phyloP scores from a whole-genome alignment of 192 early-diverging fungal genomes.

The Coemansia sp. region DNA sequence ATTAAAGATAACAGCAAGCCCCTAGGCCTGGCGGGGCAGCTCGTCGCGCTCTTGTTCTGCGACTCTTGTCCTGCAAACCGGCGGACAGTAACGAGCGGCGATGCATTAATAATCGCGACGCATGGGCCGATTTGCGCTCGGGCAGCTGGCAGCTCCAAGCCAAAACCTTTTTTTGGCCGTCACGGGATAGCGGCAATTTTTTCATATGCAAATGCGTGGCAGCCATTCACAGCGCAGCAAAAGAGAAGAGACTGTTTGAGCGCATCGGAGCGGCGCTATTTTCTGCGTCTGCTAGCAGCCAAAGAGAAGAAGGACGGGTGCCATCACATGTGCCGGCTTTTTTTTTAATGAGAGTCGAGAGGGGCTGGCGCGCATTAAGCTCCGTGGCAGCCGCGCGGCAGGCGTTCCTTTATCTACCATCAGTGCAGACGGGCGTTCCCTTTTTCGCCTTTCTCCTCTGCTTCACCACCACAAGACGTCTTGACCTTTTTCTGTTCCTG shows the following conservation, averaged over 20 bases:
- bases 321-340: background rate
- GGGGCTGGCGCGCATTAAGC: background rate
- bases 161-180: constrained; percentile 2
- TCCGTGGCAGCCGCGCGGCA: background rate
- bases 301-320: background rate
- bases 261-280: constrained; percentile 4
- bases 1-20: background rate
- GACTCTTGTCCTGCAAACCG: too few species aligned
- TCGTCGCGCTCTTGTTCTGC: too few species aligned
- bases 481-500: too few species aligned
- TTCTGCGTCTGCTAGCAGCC: background rate
- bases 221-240: constrained; percentile 4
- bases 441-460: constrained; percentile 5
- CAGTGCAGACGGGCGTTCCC: background rate
- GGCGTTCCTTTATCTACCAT: constrained; percentile 3
- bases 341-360: background rate
- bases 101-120: background rate
- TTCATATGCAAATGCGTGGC: constrained; percentile 8
- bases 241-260: background rate
- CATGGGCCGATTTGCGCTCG: background rate
- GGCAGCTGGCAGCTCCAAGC: too few species aligned
- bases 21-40: too few species aligned
- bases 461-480: background rate
- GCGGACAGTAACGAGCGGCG: too few species aligned
- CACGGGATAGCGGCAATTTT: constrained; percentile 15